Conservation (phyloP, 73 alveolate species). For the Uronychia setigera region DNA sequence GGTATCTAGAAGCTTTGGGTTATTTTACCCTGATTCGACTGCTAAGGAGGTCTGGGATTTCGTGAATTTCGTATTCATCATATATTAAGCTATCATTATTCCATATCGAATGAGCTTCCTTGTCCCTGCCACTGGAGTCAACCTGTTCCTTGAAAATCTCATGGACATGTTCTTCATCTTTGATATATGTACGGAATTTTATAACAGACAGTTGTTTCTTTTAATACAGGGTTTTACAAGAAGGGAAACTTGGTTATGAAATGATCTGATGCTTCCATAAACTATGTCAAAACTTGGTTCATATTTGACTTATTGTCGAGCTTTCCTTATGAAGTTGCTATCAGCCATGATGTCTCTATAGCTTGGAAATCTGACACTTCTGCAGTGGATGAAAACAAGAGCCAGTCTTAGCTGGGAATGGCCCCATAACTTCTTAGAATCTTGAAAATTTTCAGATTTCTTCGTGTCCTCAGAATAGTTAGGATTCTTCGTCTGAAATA, state of each 20-base stretch:
- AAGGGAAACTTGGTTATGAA: constrained; percentile 61
- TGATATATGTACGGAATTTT: constrained; percentile 20
- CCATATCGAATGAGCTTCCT: constrained; percentile 66
- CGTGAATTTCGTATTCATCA: constrained; percentile 24
- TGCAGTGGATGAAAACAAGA: constrained; percentile 3
- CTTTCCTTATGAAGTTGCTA: constrained; percentile 18
- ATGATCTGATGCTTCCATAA: constrained; percentile 39
- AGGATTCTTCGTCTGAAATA: constrained; percentile 44
- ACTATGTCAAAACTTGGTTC: constrained; percentile 40
- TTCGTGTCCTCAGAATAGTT: constrained; percentile 48
- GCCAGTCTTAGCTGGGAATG: background rate
- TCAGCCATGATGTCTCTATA: background rate
- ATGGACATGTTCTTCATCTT: constrained; percentile 63
- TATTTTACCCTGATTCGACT: constrained; percentile 29
- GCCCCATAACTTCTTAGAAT: constrained; percentile 53
- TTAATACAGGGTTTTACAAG: constrained; percentile 77
- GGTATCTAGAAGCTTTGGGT: background rate
- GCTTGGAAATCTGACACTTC: constrained; percentile 23
- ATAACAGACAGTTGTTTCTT: constrained; percentile 29
- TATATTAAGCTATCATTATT: constrained; percentile 57
- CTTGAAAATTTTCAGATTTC: constrained; percentile 36
- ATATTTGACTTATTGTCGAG: constrained; percentile 20
- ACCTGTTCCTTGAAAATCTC: constrained; percentile 17
- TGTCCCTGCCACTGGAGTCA: constrained; percentile 50
- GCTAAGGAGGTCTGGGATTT: constrained; percentile 47